phyloP scores from a whole-genome alignment of 176 grass and related monocot genomes.

The Juncus effusus region DNA sequence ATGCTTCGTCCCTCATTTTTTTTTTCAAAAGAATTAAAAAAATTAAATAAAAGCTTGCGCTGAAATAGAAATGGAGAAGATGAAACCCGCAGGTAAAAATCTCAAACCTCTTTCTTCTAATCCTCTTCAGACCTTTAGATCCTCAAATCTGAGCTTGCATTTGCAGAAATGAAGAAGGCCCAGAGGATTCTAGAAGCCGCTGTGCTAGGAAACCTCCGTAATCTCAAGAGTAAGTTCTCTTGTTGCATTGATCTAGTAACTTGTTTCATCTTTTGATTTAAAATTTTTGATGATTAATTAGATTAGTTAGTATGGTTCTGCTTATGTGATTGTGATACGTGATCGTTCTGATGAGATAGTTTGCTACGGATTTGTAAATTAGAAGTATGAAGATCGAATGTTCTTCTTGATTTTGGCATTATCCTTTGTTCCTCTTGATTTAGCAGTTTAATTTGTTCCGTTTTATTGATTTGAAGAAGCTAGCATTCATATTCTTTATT shows the following conservation, averaged over 20 bases:
- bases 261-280: too few species aligned
- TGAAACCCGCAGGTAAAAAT: neutral
- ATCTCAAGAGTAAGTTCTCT: conserved; percentile 30
- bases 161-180: neutral
- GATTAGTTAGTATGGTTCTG: too few species aligned
- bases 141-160: neutral
- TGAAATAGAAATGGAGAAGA: too few species aligned
- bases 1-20: too few species aligned
- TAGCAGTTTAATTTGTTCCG: neutral
- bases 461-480: neutral
- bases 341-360: too few species aligned
- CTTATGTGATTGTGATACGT: too few species aligned
- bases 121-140: neutral
- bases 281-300: too few species aligned
- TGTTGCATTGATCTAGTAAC: too few species aligned
- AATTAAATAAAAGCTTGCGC: too few species aligned
- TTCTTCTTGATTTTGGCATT: neutral
- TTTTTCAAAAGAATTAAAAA: too few species aligned
- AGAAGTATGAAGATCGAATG: too few species aligned
- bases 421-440: neutral
- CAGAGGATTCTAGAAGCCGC: conserved; percentile 18
- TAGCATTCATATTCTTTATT: neutral
- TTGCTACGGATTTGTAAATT: too few species aligned
- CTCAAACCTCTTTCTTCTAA: neutral
- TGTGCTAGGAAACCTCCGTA: conserved; percentile 7